A percentile compares a stretch with the other conserved stretches of the same genome.
Conservation (phyloP, 306 rosid genomes). For the Hippophae gyantsensis region DNA sequence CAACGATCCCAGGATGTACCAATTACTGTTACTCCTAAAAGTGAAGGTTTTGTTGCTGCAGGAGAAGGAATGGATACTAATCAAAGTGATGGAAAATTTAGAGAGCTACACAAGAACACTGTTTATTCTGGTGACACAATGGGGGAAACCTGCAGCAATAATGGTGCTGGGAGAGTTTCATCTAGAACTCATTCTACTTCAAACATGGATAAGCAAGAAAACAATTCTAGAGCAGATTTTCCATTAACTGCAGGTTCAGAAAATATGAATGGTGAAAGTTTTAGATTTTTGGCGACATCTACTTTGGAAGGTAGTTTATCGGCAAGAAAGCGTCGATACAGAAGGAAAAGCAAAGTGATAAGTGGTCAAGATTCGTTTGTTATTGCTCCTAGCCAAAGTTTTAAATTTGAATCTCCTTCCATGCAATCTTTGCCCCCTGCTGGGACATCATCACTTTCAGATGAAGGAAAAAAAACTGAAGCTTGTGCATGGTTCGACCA, state of each 20-base stretch:
- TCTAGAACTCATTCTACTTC: slow-evolving; percentile 28
- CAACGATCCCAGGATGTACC: slow-evolving; percentile 20
- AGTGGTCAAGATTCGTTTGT: slow-evolving; percentile 27
- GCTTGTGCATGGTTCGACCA: slow-evolving; percentile 27
- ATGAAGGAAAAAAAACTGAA: slow-evolving; percentile 27
- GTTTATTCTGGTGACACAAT: slow-evolving; percentile 28
- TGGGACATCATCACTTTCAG: slow-evolving; percentile 26
- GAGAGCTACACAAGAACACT: slow-evolving; percentile 16
- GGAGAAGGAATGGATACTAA: slow-evolving; percentile 17
- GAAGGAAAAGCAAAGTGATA: slow-evolving; percentile 52
- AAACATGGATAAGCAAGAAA: slow-evolving; percentile 29
- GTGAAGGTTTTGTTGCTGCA: slow-evolving; percentile 26
- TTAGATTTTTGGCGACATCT: slow-evolving; percentile 55
- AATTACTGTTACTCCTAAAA: slow-evolving; percentile 23
- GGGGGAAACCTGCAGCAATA: slow-evolving; percentile 22
- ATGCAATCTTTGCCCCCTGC: slow-evolving; percentile 29
- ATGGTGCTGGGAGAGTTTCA: slow-evolving; percentile 17
- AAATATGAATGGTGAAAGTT: slow-evolving; percentile 29
- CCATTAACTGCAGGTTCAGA: slow-evolving; percentile 27
- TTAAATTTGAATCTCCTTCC: slow-evolving; percentile 37
- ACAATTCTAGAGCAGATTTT: slow-evolving; percentile 11
- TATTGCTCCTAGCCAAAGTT: slow-evolving; percentile 37
- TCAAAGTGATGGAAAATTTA: slow-evolving; percentile 20
- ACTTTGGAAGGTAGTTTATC: slow-evolving; percentile 26
- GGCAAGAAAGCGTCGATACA: slow-evolving; percentile 32